phyloP scores from a whole-genome alignment of 2,329 filamentous ascomycete genomes.

The Phaeosphaeriaceae sp. region DNA sequence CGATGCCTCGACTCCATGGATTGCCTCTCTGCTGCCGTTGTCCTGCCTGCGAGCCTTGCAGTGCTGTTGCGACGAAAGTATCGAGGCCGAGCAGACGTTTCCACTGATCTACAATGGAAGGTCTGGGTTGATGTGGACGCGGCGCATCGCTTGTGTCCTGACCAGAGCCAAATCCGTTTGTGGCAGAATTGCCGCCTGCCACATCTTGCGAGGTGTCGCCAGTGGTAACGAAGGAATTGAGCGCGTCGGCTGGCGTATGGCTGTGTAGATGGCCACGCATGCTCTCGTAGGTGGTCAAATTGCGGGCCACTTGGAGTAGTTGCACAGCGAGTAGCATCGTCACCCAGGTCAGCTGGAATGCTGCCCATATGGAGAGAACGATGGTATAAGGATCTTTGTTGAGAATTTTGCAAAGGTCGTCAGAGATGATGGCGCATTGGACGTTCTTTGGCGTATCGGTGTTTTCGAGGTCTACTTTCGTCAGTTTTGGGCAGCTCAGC shows the following conservation, averaged over 20 bases:
- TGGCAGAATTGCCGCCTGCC: slow-evolving; percentile 31
- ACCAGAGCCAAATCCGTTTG: slow-evolving; percentile 68
- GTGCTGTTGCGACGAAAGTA: slow-evolving; percentile 89
- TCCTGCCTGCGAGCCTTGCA: slow-evolving; percentile 69
- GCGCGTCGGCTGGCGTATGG: slow-evolving; percentile 62
- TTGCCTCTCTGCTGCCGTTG: slow-evolving; percentile 65
- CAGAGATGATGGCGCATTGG: slow-evolving; percentile 77
- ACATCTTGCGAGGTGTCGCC: slow-evolving; percentile 68
- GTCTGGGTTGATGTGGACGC: slow-evolving; percentile 58
- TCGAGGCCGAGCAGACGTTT: slow-evolving; percentile 87
- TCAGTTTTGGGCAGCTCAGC: slow-evolving; percentile 25
- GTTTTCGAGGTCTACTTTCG: slow-evolving; percentile 66
- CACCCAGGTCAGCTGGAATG: slow-evolving; percentile 90
- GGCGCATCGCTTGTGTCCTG: slow-evolving; percentile 56
- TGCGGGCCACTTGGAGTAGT: slow-evolving; percentile 87
- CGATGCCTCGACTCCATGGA: slow-evolving; percentile 81
- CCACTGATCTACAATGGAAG: slow-evolving; percentile 79
- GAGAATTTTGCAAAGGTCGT: slow-evolving; percentile 75
- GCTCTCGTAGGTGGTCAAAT: slow-evolving; percentile 95
- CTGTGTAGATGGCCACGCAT: slow-evolving; percentile 81
- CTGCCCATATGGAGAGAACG: slow-evolving; percentile 78
- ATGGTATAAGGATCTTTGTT: slow-evolving; percentile 86
- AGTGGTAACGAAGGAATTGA: slow-evolving; percentile 79
- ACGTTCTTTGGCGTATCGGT: slow-evolving; percentile 59
- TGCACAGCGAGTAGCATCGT: slow-evolving; percentile 97